phyloP scores from a whole-genome alignment of 805 yeast species.

The Hanseniaspora taiwanica region DNA sequence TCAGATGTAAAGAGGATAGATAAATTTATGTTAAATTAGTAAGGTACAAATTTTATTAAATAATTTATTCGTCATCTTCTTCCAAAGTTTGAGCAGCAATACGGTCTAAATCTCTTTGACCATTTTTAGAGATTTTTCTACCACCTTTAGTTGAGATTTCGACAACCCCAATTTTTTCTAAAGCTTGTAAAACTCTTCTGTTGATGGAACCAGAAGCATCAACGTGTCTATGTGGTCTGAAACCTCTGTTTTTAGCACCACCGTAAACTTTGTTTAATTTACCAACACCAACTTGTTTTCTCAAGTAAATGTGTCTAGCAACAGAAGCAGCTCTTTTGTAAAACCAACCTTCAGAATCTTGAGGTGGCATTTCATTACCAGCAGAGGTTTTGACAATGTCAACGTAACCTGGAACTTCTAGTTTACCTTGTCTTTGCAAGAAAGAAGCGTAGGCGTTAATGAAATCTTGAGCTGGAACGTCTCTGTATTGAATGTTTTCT shows the following conservation, averaged over 20 bases:
- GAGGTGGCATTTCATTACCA: slow-evolving; percentile 99
- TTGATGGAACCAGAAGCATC: slow-evolving; percentile 99
- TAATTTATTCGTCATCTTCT: slow-evolving; percentile 29
- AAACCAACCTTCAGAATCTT: slow-evolving; percentile 99
- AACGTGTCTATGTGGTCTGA: slow-evolving; percentile 95
- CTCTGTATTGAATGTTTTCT: slow-evolving; percentile 55
- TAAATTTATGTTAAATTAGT: too few species aligned
- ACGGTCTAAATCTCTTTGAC: slow-evolving; percentile 99
- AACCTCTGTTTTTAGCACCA: slow-evolving; percentile 98
- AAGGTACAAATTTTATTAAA: too few species aligned
- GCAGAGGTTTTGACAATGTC: slow-evolving; percentile 98
- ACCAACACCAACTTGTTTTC: slow-evolving; percentile 99
- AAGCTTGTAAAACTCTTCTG: slow-evolving; percentile 97
- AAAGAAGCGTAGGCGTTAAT: slow-evolving; percentile 99
- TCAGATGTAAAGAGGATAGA: too few species aligned
- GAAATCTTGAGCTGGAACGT: slow-evolving; percentile 99
- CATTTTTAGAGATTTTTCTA: slow-evolving; percentile 97
- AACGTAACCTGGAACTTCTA: slow-evolving; percentile 99
- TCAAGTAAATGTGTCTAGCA: slow-evolving; percentile 99
- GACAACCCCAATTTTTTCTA: slow-evolving; percentile 94
- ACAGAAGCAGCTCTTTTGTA: slow-evolving; percentile 99
- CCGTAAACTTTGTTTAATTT: slow-evolving; percentile 98
- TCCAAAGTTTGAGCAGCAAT: slow-evolving; percentile 97
- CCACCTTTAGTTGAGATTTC: slow-evolving; percentile 97
- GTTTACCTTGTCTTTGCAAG: slow-evolving; percentile 99